Percentiles rank a stretch among this genome's conserved stretches.
phyloP scores from a whole-genome alignment of 768 basidiomycete genomes.

The Auricularia sp. region DNA sequence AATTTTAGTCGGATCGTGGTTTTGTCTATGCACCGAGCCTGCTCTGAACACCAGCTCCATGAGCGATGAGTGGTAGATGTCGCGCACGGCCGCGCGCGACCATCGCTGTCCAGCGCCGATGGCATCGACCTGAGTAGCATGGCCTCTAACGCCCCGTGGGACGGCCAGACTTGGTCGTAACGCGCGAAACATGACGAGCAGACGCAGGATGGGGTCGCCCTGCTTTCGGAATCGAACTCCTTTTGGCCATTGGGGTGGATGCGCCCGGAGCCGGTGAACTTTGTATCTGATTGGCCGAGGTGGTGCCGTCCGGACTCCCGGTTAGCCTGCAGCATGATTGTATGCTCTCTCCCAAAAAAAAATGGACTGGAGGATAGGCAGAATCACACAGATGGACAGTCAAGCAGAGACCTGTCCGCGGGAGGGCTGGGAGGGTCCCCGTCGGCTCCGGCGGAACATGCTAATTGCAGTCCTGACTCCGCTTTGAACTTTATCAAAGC shows the following conservation, averaged over 20 bases:
- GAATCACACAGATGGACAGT: too few relatives aligned
- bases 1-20: conserved; percentile 83
- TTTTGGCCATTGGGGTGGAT: too few relatives aligned
- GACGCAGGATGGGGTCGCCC: not conserved
- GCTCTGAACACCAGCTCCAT: conserved; percentile 85
- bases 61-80: conserved; percentile 76
- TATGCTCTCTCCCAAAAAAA: too few relatives aligned
- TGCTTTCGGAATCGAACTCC: too few relatives aligned
- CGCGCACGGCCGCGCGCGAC: conserved; percentile 71
- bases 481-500: not conserved
- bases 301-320: too few relatives aligned
- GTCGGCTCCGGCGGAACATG: not conserved
- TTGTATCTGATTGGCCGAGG: too few relatives aligned
- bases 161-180: not conserved
- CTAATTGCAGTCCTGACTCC: not conserved
- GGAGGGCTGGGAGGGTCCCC: too few relatives aligned
- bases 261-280: too few relatives aligned
- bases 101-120: conserved; percentile 48
- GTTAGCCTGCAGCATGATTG: too few relatives aligned
- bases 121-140: conserved; percentile 10
- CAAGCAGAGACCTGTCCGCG: too few relatives aligned
- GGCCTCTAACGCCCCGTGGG: not conserved
- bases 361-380: too few relatives aligned
- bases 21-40: conserved; percentile 71
- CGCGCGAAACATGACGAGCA: not conserved